Conservation (phyloP, 2,329 filamentous ascomycete species). For the Ilyonectria sp. region DNA sequence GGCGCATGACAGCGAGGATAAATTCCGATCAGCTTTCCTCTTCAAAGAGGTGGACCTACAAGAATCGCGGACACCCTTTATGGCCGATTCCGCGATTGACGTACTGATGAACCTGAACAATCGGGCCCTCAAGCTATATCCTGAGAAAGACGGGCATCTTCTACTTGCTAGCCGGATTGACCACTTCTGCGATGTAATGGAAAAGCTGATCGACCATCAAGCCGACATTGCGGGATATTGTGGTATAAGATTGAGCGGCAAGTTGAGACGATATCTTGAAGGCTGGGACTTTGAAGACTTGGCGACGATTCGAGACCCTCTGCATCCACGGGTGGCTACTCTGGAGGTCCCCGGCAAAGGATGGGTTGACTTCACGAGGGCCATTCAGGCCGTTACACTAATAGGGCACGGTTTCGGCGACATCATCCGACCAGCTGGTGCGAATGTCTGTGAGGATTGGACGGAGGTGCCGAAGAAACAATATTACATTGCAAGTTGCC, state of each 20-base stretch:
- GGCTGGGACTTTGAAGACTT: slow-evolving; percentile 51
- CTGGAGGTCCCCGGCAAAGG: slow-evolving; percentile 28
- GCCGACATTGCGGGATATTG: slow-evolving; percentile 16
- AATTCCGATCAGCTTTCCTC: neutral
- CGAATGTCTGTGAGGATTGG: too few relatives aligned
- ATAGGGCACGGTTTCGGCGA: slow-evolving; percentile 44
- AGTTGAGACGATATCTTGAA: slow-evolving; percentile 41
- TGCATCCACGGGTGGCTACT: slow-evolving; percentile 38
- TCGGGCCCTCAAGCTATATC: neutral
- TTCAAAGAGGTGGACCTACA: neutral
- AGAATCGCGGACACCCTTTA: neutral
- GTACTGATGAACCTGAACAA: neutral
- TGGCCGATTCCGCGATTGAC: neutral
- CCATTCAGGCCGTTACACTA: slow-evolving; percentile 40
- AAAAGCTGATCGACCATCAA: slow-evolving; percentile 47
- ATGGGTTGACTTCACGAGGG: slow-evolving; percentile 45
- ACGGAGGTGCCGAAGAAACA: too few relatives aligned
- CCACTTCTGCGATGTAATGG: slow-evolving; percentile 36
- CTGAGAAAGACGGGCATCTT: neutral
- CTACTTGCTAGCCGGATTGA: slow-evolving; percentile 25
- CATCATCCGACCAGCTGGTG: too few relatives aligned
- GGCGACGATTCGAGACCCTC: slow-evolving; percentile 29
- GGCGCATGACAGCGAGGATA: neutral
- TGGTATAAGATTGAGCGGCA: slow-evolving; percentile 25
- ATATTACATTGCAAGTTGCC: too few relatives aligned